Evolutionary conservation across 306 rosid species (phyloP).

Genomic region (Hylodesmum podocarpum): DNA sequence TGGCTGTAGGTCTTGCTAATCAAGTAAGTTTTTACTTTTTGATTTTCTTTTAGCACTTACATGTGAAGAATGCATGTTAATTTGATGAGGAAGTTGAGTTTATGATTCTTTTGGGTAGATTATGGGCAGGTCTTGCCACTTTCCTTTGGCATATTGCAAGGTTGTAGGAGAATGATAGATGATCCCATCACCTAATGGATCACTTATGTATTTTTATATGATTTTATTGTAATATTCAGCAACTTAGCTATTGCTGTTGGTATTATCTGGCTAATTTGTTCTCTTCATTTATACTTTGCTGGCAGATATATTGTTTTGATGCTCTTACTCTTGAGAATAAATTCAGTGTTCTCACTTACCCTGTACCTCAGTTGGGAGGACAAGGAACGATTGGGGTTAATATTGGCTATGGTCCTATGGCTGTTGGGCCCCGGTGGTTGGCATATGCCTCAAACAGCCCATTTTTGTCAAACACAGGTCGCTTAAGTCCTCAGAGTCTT

Average conservation of each 20-base stretch:
- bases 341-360: constrained; percentile 93
- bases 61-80: constrained; percentile 17
- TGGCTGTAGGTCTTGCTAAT: constrained; percentile 91
- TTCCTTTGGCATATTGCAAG: constrained; percentile 25
- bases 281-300: constrained; percentile 27
- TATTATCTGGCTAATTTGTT: constrained; percentile 30
- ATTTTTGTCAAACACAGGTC: constrained; percentile 62
- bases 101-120: constrained; percentile 19
- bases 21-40: constrained; percentile 67
- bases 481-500: constrained; percentile 86
- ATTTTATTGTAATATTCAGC: not conserved
- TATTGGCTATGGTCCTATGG: constrained; percentile 97
- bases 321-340: constrained; percentile 92
- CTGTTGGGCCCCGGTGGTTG: constrained; percentile 93
- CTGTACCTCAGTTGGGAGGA: constrained; percentile 90
- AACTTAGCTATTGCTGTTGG: constrained; percentile 23
- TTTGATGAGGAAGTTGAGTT: constrained; percentile 13
- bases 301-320: constrained; percentile 96
- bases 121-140: constrained; percentile 22
- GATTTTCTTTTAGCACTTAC: constrained; percentile 18
- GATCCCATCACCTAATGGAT: constrained; percentile 15
- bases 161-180: constrained; percentile 17
- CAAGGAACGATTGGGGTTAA: constrained; percentile 85
- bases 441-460: constrained; percentile 91
- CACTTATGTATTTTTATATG: constrained; percentile 15